Base-by-base conservation (phyloP, 306 rosid genomes). In the Fagus crenata region DNA sequence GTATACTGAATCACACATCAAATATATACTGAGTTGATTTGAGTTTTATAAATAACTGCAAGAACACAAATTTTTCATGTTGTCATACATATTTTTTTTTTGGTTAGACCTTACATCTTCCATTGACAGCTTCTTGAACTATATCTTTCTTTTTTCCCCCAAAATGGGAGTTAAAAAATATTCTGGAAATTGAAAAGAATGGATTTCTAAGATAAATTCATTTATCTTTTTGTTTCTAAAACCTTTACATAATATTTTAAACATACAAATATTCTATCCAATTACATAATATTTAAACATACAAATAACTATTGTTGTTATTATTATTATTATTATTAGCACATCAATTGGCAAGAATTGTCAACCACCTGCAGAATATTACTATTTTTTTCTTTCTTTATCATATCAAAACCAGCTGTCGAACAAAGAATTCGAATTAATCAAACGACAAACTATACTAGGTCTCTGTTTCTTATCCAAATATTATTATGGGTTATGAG, bases 401-500 rank as follows among this genome's bases (percentile, higher is more conserved):
- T 46, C 14, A 33, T 61, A 61, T 32, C n/a, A 5, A n/a, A 18
- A 18, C 31, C 31, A n/a, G 63, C 63, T 56, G 63, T 18, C 9
- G 3, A 5, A 18, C 33, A 6, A 18, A 56, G 63, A 56, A 56
- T n/a, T 56, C 1, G 28, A n/a, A 56, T 18, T 56, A 54, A 54
- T 54, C 31, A 55, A 22, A 55, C 17, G 28, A 55, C 4, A 11
- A 3, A 11, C 28, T 22, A 22, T 22, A 49, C 53, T 49, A 11
- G 53, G 53, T 49, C 17, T 49, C 0, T 2, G 53, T 49, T 49
- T 2, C 7, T 53, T 53, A 11, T 53, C 3, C 15, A 53, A 14
- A 53, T 1, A 65, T 80, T 36, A 61, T 58, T 36, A 46, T 9
- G 53, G 51, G 36, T 36, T 60, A 75, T 43, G 69, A 32, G 67